phyloP scores from a whole-genome alignment of 139 green algal genomes.

The Desmodesmus armatus region DNA sequence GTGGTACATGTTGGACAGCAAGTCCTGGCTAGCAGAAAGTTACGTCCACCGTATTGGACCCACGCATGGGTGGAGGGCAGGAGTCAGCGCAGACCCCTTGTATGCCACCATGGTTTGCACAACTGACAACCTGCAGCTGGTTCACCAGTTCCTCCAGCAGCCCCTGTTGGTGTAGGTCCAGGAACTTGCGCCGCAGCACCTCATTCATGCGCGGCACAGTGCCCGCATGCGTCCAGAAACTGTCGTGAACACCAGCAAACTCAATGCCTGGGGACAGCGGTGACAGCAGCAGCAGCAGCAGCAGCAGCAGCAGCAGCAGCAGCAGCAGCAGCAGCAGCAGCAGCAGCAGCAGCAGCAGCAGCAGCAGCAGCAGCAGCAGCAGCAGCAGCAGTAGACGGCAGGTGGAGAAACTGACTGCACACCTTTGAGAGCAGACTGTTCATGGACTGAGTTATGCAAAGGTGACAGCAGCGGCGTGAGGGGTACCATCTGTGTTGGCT shows the following conservation, averaged over 20 bases:
- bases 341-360: background rate
- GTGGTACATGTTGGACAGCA: too few relatives aligned
- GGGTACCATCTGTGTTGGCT: too few relatives aligned
- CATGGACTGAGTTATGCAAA: too few relatives aligned
- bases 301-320: constrained; percentile 15
- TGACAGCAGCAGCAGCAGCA: constrained; percentile 22
- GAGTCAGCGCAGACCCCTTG: too few relatives aligned
- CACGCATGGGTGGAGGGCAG: too few relatives aligned
- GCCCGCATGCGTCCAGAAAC: constrained; percentile 97
- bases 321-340: constrained; percentile 33
- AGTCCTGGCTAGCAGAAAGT: too few relatives aligned
- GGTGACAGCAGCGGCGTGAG: too few relatives aligned
- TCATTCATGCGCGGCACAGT: constrained; percentile 80
- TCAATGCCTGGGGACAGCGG: constrained; percentile 67
- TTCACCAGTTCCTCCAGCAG: constrained; percentile 83
- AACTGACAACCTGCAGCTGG: too few relatives aligned
- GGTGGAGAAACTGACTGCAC: too few relatives aligned
- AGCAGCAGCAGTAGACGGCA: background rate
- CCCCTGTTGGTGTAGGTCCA: constrained; percentile 79
- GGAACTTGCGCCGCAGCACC: constrained; percentile 90
- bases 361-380: background rate
- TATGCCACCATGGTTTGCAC: too few relatives aligned
- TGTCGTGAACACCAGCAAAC: constrained; percentile 98
- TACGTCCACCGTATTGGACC: too few relatives aligned
- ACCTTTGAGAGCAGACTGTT: too few relatives aligned